phyloP scores from a whole-genome alignment of 192 early-diverging fungal species.

The Chytriomyces hyalinus region DNA sequence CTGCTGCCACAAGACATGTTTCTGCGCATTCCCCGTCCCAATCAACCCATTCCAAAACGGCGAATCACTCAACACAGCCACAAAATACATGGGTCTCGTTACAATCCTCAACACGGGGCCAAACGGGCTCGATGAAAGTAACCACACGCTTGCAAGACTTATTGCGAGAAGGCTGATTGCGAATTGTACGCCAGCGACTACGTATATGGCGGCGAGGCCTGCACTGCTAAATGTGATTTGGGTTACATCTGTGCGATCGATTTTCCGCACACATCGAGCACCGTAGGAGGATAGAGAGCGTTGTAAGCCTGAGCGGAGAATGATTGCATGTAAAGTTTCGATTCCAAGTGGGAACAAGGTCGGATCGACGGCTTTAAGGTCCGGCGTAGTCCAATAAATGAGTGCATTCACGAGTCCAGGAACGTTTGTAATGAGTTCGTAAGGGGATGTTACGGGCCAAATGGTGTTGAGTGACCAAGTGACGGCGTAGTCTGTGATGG shows the following conservation, averaged over 20 bases:
- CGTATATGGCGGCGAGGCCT: background rate
- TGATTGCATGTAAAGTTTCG: constrained; percentile 8
- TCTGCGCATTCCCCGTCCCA: constrained; percentile 33
- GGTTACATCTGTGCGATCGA: background rate
- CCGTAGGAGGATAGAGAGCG: constrained; percentile 15
- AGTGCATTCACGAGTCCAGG: constrained; percentile 29
- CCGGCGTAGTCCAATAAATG: constrained; percentile 20
- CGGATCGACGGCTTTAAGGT: constrained; percentile 14
- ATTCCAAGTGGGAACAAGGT: constrained; percentile 19
- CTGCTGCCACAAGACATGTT: constrained; percentile 32
- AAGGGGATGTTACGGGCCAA: constrained; percentile 5
- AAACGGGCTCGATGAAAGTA: constrained; percentile 8
- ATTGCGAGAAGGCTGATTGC: background rate
- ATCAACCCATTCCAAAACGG: constrained; percentile 21
- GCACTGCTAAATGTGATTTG: background rate
- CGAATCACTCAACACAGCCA: constrained; percentile 20
- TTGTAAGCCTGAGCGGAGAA: constrained; percentile 20
- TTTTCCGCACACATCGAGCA: background rate
- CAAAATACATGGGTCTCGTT: constrained; percentile 24
- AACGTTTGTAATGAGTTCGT: constrained; percentile 5
- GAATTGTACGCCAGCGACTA: constrained; percentile 15
- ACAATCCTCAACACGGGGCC: constrained; percentile 8
- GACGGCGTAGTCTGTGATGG: background rate
- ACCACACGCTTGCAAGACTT: constrained; percentile 17
- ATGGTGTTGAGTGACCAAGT: background rate